phyloP scores from a whole-genome alignment of 1,284 basidiomycete species.

The Leccinum variabile region DNA sequence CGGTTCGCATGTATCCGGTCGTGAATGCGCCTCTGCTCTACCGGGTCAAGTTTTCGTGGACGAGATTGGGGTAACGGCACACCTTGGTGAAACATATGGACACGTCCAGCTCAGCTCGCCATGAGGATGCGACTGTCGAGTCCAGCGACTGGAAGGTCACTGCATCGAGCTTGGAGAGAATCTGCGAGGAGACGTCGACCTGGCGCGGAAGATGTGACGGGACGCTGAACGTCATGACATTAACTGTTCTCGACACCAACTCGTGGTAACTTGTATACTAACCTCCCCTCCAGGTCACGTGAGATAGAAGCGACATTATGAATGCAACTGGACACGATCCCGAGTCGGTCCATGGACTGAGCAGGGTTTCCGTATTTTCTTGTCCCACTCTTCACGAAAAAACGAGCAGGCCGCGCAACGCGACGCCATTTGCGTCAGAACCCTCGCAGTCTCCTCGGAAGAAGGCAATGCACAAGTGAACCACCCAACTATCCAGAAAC shows the following conservation, averaged over 20 bases:
- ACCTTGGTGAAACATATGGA: slow-evolving; percentile 71
- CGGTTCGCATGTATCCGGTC: slow-evolving; percentile 65
- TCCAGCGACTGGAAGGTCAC: slow-evolving; percentile 56
- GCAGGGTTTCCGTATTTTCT: too few species aligned
- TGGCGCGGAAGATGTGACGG: slow-evolving; percentile 69
- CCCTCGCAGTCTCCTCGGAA: too few species aligned
- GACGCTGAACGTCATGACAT: slow-evolving; percentile 66
- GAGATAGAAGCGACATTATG: background rate
- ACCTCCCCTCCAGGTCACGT: background rate
- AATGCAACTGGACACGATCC: too few species aligned
- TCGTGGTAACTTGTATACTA: slow-evolving; percentile 1
- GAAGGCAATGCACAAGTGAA: too few species aligned
- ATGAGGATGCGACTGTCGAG: slow-evolving; percentile 59
- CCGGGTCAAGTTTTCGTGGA: slow-evolving; percentile 6
- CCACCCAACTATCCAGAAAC: too few species aligned
- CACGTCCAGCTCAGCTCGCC: slow-evolving; percentile 69
- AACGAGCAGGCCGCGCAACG: too few species aligned
- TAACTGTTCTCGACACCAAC: slow-evolving; percentile 1
- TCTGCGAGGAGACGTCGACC: slow-evolving; percentile 61
- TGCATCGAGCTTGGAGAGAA: slow-evolving; percentile 67
- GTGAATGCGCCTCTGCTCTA: slow-evolving; percentile 57
- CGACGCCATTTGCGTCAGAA: too few species aligned
- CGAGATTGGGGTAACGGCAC: slow-evolving; percentile 9
- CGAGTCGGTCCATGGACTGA: too few species aligned
- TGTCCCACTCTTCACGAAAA: too few species aligned